Base-by-base conservation (phyloP, 352 stramenopile genomes). In the Globisporangium canariense region DNA sequence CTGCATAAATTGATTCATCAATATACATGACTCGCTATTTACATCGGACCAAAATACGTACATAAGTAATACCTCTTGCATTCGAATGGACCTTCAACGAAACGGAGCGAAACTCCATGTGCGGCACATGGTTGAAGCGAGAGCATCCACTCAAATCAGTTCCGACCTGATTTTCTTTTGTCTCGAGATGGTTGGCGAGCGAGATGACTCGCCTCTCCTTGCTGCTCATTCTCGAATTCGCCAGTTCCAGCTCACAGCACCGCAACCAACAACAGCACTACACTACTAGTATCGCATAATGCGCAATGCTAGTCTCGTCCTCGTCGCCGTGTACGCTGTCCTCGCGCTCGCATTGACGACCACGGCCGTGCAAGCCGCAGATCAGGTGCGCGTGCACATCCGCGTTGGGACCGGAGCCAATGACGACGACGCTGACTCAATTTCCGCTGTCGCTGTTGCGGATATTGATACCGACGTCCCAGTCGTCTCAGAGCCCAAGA, bases 381-480 rank as follows among this genome's bases (percentile, higher is more conserved):
- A 54, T 6, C 47, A 54, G 20, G 49, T 13, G 49, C 32, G 49
- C 25, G 49, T 55, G 22, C 49, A 55, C 49, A 34, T 55, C 49
- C 49, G 49, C 49, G 25, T 55, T 28, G 49, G 25, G 7, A 16
- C 49, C n/a, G 49, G n/a, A 13, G 49, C 16, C 20, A 22, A 14
- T 22, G 11, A 54, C 47, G 20, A 54, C 10, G 49, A 55, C 49
- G 13, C 22, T 14, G 16, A 20, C 49, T 3, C 49, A 8, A 11
- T 25, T 1, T 5, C 49, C 16, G 47, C 47, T 6, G 47, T 53
- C 25, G 47, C 28, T 16, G 20, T 14, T 34, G 20, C 47, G 25
- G 47, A 22, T 20, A 53, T 14, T 34, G 47, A 53, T 16, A 28
- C n/a, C 20, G 47, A 41, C 10, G 36, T 41, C 36, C 36, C 9